Percentiles rank a stretch among this genome's conserved stretches.
phyloP scores from a whole-genome alignment of 2,329 filamentous ascomycete species.

The Xylaria hypoxylon region DNA sequence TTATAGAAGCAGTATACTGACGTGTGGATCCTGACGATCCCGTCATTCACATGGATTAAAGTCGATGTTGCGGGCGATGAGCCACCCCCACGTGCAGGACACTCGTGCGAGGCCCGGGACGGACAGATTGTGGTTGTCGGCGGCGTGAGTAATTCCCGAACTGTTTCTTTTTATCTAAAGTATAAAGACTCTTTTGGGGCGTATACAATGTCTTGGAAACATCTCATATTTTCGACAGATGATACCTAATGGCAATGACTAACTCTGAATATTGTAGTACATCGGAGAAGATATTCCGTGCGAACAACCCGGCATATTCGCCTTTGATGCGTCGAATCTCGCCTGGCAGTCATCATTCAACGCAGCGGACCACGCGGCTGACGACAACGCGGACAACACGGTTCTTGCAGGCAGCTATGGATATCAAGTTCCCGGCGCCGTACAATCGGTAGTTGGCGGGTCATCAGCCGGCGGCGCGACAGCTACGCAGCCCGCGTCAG shows the following conservation, averaged over 20 bases:
- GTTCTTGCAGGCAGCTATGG: slow-evolving; percentile 70
- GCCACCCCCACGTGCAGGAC: slow-evolving; percentile 73
- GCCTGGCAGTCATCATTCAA: slow-evolving; percentile 73
- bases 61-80: slow-evolving; percentile 64
- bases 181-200: too few species aligned
- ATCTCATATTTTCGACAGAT: too few species aligned
- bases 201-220: too few species aligned
- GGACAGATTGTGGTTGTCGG: slow-evolving; percentile 77
- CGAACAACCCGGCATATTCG: slow-evolving; percentile 76
- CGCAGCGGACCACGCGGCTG: slow-evolving; percentile 62
- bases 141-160: slow-evolving; percentile 53
- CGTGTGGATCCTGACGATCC: slow-evolving; percentile 79
- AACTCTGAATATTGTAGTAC: slow-evolving; percentile 55
- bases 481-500: slow-evolving; percentile 71
- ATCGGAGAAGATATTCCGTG: slow-evolving; percentile 70
- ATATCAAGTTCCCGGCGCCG: slow-evolving; percentile 72
- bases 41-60: slow-evolving; percentile 78
- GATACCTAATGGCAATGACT: background rate
- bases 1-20: slow-evolving; percentile 69
- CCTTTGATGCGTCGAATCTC: slow-evolving; percentile 76
- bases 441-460: slow-evolving; percentile 73
- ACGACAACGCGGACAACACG: slow-evolving; percentile 62
- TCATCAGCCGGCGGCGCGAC: slow-evolving; percentile 71
- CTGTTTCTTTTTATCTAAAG: too few species aligned
- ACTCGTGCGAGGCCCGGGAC: slow-evolving; percentile 76